These are phyloP conservation scores for Lachnellula subtilissima DNA, from an alignment of 2,329 filamentous ascomycete species.

Conservation along the genomic window DNA sequence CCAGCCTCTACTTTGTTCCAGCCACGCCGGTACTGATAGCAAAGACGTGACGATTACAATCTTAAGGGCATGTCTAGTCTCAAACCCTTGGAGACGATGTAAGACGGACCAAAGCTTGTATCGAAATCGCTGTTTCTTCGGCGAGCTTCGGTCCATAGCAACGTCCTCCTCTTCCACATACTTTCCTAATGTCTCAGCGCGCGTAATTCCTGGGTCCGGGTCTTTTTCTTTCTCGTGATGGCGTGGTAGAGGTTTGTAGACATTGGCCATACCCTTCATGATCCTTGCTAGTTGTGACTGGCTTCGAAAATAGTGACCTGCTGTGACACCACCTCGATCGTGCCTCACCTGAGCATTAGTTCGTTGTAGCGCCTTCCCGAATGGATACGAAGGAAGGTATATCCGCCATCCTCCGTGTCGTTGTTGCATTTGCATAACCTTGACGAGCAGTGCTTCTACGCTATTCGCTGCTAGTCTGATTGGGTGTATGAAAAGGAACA, in stretches of 20 bases:
- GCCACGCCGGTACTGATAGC: conserved; percentile 51
- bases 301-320: conserved; percentile 40
- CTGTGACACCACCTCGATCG: conserved; percentile 53
- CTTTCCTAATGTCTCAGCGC: conserved; percentile 23
- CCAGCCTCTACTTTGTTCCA: conserved; percentile 42
- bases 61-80: conserved; percentile 54
- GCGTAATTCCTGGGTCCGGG: conserved; percentile 13
- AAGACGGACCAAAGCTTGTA: conserved; percentile 46
- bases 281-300: conserved; percentile 28
- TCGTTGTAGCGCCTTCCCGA: conserved; percentile 48
- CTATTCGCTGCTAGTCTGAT: conserved; percentile 47
- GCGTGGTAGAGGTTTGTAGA: conserved; percentile 31
- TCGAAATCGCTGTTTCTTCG: conserved; percentile 37
- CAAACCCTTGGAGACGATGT: conserved; percentile 52
- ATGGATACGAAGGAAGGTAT: conserved; percentile 49
- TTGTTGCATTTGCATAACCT: conserved; percentile 45
- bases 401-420: conserved; percentile 38
- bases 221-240: conserved; percentile 16
- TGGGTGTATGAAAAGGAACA: conserved; percentile 52
- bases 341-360: conserved; percentile 54
- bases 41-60: conserved; percentile 47
- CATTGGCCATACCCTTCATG: conserved; percentile 33
- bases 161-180: conserved; percentile 36
- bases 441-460: conserved; percentile 42
- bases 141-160: conserved; percentile 37